phyloP scores from a whole-genome alignment of 2,329 filamentous ascomycete genomes.

The Acarospora socialis region DNA sequence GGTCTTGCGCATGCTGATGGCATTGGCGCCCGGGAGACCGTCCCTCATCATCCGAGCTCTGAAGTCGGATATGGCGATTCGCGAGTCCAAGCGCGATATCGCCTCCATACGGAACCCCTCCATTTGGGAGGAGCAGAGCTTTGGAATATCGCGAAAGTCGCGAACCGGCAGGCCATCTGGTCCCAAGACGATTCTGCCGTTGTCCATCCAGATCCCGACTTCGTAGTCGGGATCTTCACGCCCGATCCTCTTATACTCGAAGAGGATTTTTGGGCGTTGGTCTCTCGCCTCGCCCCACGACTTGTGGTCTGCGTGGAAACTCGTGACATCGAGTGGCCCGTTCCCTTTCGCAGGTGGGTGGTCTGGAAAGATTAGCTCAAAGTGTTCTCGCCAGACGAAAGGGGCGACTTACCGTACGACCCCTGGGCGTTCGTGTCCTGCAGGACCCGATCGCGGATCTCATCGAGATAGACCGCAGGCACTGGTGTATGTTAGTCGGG shows the following conservation, averaged over 20 bases:
- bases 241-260: not conserved
- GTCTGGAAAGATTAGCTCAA: not conserved
- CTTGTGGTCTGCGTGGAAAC: not conserved
- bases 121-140: not conserved
- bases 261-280: not conserved
- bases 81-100: not conserved
- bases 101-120: constrained; percentile 3
- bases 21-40: too few species aligned
- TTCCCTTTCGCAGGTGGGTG: not conserved
- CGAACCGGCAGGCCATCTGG: not conserved
- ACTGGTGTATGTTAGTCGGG: not conserved
- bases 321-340: not conserved
- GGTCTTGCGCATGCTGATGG: too few species aligned
- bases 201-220: not conserved
- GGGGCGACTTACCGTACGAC: not conserved
- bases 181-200: not conserved
- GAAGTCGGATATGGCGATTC: too few species aligned
- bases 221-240: not conserved
- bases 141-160: constrained; percentile 1
- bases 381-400: not conserved
- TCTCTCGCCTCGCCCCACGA: not conserved
- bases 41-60: too few species aligned
- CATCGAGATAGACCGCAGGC: not conserved
- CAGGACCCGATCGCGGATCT: not conserved
- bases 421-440: not conserved